Percentiles rank a stretch among this genome's conserved stretches.
Evolutionary conservation across 2,329 filamentous ascomycete species (phyloP).

Genomic region (Penicillium nordicum): DNA sequence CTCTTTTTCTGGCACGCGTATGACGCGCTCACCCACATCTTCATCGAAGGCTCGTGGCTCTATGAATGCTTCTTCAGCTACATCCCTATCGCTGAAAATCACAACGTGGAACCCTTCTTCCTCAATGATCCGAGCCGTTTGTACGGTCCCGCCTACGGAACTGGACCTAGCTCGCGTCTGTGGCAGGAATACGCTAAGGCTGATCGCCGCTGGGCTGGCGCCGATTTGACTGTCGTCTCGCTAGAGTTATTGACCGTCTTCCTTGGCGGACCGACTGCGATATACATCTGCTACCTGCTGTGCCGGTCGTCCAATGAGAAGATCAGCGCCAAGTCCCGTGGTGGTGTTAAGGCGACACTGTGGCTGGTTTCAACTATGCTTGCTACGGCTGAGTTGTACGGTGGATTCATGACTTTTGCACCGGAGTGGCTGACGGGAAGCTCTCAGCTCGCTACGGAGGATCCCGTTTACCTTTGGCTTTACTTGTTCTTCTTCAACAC

Average conservation of each 20-base stretch:
- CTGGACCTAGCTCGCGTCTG: constrained; percentile 51
- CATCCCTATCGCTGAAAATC: constrained; percentile 42
- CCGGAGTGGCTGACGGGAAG: constrained; percentile 62
- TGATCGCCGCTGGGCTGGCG: constrained; percentile 58
- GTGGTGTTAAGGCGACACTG: constrained; percentile 35
- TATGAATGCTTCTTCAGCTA: constrained; percentile 88
- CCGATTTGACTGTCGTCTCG: constrained; percentile 57
- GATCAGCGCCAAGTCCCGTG: constrained; percentile 18
- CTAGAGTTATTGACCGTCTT: constrained; percentile 61
- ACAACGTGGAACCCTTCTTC: constrained; percentile 45
- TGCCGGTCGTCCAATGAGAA: constrained; percentile 29
- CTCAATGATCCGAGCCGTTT: constrained; percentile 52
- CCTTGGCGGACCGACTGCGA: constrained; percentile 55
- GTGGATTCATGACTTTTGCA: constrained; percentile 62
- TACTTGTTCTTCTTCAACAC: constrained; percentile 64
- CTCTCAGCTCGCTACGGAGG: constrained; percentile 55
- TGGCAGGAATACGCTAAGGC: constrained; percentile 67
- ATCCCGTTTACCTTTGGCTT: constrained; percentile 62
- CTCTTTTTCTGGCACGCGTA: constrained; percentile 95
- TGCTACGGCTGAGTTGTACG: constrained; percentile 63
- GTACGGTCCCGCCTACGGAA: constrained; percentile 59
- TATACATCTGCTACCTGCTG: constrained; percentile 56
- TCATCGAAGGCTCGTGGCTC: constrained; percentile 86
- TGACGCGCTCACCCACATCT: constrained; percentile 85
- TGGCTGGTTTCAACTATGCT: constrained; percentile 59